Evolutionary conservation across 257 asterid species (phyloP).

Genomic region (Scutellaria barbata): DNA sequence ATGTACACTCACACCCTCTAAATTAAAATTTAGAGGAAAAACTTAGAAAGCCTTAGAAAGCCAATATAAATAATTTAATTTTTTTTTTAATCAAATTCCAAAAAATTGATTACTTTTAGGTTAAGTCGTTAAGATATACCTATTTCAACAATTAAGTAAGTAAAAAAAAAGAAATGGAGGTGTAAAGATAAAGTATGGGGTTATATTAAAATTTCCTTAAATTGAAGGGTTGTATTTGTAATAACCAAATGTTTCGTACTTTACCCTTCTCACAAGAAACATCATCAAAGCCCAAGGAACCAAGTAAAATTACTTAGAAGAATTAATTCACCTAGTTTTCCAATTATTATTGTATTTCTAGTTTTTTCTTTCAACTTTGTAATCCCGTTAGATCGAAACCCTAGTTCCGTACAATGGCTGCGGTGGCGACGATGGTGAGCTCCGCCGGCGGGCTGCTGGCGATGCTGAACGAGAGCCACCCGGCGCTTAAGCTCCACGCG

Average conservation of each 20-base stretch:
- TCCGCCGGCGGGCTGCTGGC: constrained; percentile 92
- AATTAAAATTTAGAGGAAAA: too few relatives aligned
- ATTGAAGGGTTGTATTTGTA: too few relatives aligned
- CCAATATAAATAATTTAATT: too few relatives aligned
- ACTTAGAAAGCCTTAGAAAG: too few relatives aligned
- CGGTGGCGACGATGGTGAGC: constrained; percentile 81
- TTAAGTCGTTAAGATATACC: too few relatives aligned
- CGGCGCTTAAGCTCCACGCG: constrained; percentile 83
- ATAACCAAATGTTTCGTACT: neutral
- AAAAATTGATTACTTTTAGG: too few relatives aligned
- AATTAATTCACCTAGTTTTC: neutral
- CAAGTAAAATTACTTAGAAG: neutral
- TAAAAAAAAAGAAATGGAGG: too few relatives aligned
- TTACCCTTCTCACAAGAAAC: constrained; percentile 26
- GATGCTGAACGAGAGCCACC: constrained; percentile 85
- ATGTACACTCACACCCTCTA: too few relatives aligned
- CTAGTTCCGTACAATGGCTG: constrained; percentile 43
- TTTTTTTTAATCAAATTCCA: too few relatives aligned
- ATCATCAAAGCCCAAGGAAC: neutral
- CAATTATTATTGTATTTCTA: neutral
- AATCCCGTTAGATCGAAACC: constrained; percentile 39
- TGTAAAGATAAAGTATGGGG: too few relatives aligned
- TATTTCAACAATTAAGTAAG: too few relatives aligned
- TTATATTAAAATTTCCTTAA: too few relatives aligned
- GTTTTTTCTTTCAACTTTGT: neutral